Base-by-base conservation (phyloP, 2,329 filamentous ascomycete genomes). In the Helotiales sp. region DNA sequence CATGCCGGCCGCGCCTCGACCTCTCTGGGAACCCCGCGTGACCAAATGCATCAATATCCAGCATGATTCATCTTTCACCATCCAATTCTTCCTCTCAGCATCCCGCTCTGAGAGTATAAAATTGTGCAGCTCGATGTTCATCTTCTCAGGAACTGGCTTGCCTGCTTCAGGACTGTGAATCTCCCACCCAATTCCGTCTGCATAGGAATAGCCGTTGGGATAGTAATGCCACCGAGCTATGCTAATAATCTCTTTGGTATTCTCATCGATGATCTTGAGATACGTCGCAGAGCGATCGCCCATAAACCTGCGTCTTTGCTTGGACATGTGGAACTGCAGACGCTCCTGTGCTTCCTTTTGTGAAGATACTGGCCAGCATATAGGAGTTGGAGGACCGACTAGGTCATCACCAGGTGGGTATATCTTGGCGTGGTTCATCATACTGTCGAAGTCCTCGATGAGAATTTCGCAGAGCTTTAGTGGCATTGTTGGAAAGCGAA, bases 1-100 rank as follows among this genome's bases (percentile, higher is more conserved):
- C 31, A 68, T 63, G 19, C 69, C 70, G 0, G 75, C 78, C 0
- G 75, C 73, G 0, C 81, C 80, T 30, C 67, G 72, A 9, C 79
- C 74, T 47, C 70, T 69, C 1, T 71, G 67, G 2, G 60, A 63
- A 5, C 58, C 27, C 3, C 54, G 40, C 9, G 63, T 66, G 15
- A 64, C 60, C 33, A 66, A 51, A 57, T 66, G 63, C 63, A 63
- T 66, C 56, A 66, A 15, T 17, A 66, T 60, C 63, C 62, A 66
- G 38, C 60, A 63, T 1, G 63, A 58, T 25, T 48, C 15, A 27
- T 49, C 46, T n/a, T 22, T 31, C 5, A 40, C 34, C 1, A 61
- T 54, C 63, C 63, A 66, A 25, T 31, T n/a, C 36, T 47, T 34
- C 12, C 63, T 53, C 25, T 52, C 57, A 6, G 51, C 55, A 57